phyloP scores from a whole-genome alignment of 2,329 filamentous ascomycete genomes.

The Ceratocystis huliohia region DNA sequence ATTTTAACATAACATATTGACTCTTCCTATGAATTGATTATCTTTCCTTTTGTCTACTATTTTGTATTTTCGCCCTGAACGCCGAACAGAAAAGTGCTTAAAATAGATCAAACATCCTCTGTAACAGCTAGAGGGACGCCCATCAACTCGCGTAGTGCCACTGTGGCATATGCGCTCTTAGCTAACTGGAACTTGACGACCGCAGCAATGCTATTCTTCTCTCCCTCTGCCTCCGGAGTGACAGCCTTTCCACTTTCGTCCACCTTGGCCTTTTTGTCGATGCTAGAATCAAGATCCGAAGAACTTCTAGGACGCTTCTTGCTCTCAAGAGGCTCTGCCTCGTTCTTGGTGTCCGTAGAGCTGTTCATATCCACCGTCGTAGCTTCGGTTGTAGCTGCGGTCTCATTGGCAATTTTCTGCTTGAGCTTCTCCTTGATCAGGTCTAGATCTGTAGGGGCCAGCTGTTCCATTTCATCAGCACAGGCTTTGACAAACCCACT shows the following conservation, averaged over 20 bases:
- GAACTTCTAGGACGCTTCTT: slow-evolving; percentile 20
- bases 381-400: neutral
- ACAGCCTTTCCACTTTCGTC: slow-evolving; percentile 21
- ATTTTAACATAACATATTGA: neutral
- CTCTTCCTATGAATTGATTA: neutral
- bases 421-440: slow-evolving; percentile 38
- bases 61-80: neutral
- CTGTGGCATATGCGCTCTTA: slow-evolving; percentile 72
- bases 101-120: neutral
- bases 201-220: slow-evolving; percentile 47
- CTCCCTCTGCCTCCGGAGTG: slow-evolving; percentile 23
- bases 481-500: slow-evolving; percentile 61
- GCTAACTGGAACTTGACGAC: slow-evolving; percentile 63
- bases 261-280: slow-evolving; percentile 25
- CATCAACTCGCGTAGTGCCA: slow-evolving; percentile 69
- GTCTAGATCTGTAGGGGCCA: slow-evolving; percentile 80
- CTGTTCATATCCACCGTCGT: slow-evolving; percentile 22
- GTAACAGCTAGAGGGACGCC: slow-evolving; percentile 26
- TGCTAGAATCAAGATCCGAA: slow-evolving; percentile 20
- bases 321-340: slow-evolving; percentile 8
- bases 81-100: neutral
- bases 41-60: neutral
- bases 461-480: slow-evolving; percentile 59
- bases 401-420: slow-evolving; percentile 20
- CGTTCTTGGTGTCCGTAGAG: slow-evolving; percentile 14